Conservation (phyloP, 208 protist genomes). For the Trypanosoma congolense region DNA sequence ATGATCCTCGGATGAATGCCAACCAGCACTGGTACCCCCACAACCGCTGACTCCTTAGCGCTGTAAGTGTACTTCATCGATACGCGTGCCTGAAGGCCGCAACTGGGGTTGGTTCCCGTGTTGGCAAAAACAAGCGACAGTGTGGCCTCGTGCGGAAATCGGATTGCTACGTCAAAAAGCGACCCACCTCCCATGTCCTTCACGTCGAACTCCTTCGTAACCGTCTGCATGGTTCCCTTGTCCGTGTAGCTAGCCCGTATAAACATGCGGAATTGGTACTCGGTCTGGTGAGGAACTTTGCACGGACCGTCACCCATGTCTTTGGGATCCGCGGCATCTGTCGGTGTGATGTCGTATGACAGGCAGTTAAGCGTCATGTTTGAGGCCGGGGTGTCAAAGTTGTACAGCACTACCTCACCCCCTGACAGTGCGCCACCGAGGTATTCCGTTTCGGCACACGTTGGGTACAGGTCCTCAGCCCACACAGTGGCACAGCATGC, state of each 20-base stretch:
- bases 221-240: constrained; percentile 5
- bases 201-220: constrained; percentile 43
- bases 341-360: constrained; percentile 45
- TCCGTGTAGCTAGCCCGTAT: constrained; percentile 36
- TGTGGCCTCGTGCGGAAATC: constrained; percentile 19
- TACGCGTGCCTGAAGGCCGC: constrained; percentile 40
- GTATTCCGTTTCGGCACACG: constrained; percentile 33
- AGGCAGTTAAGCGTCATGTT: constrained; percentile 47
- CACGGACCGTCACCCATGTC: constrained; percentile 37
- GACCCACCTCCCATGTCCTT: constrained; percentile 59
- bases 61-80: constrained; percentile 22
- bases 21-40: constrained; percentile 35
- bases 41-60: constrained; percentile 8
- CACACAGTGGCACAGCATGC: constrained; percentile 16
- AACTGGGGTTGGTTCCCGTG: constrained; percentile 26
- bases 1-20: constrained; percentile 50
- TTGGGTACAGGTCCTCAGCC: constrained; percentile 37
- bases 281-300: constrained; percentile 48
- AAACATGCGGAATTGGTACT: constrained; percentile 46
- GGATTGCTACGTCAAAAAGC: constrained; percentile 31
- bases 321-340: not conserved
- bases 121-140: constrained; percentile 68
- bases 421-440: constrained; percentile 16
- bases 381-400: constrained; percentile 1
- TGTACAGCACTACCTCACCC: constrained; percentile 19